Evolutionary conservation across 1,284 basidiomycete genomes (phyloP).

Genomic region (Stygiomarasmius scandens): DNA sequence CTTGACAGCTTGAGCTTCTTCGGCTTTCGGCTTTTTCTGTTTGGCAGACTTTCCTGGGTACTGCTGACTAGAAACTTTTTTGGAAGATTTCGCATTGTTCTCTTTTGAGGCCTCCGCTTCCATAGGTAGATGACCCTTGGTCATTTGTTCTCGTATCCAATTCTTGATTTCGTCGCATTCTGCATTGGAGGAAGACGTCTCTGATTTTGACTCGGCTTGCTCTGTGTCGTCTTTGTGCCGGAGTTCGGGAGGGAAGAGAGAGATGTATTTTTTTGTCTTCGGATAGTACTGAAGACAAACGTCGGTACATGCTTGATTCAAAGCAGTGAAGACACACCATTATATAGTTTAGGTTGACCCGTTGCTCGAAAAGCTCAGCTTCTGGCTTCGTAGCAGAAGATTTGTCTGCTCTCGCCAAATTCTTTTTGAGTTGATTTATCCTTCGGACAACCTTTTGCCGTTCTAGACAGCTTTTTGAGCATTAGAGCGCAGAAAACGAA

Average conservation of each 20-base stretch:
- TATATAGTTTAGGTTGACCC: constrained; percentile 86
- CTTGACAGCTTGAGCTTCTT: constrained; percentile 20
- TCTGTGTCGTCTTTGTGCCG: constrained; percentile 38
- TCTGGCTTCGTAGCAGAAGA: constrained; percentile 42
- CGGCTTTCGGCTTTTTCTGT: constrained; percentile 11
- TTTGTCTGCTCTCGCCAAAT: constrained; percentile 38
- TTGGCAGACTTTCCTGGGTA: not conserved
- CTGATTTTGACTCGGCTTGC: constrained; percentile 5
- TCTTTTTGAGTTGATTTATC: constrained; percentile 64
- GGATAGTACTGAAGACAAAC: constrained; percentile 65
- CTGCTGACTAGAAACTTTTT: not conserved
- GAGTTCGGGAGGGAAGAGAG: constrained; percentile 76
- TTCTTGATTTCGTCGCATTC: constrained; percentile 65
- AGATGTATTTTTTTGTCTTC: constrained; percentile 82
- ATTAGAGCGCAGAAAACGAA: not conserved
- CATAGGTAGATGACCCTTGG: constrained; percentile 54
- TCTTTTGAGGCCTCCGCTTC: constrained; percentile 59
- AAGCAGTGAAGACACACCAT: constrained; percentile 52
- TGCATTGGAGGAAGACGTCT: constrained; percentile 36
- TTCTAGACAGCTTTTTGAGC: constrained; percentile 47
- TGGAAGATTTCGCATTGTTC: constrained; percentile 8
- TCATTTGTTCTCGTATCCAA: constrained; percentile 69
- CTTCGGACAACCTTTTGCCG: constrained; percentile 80
- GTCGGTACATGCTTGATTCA: not conserved
- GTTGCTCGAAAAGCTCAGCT: constrained; percentile 55